Conservation (phyloP, 1,284 basidiomycete species). For the Takashimella koratensis region DNA sequence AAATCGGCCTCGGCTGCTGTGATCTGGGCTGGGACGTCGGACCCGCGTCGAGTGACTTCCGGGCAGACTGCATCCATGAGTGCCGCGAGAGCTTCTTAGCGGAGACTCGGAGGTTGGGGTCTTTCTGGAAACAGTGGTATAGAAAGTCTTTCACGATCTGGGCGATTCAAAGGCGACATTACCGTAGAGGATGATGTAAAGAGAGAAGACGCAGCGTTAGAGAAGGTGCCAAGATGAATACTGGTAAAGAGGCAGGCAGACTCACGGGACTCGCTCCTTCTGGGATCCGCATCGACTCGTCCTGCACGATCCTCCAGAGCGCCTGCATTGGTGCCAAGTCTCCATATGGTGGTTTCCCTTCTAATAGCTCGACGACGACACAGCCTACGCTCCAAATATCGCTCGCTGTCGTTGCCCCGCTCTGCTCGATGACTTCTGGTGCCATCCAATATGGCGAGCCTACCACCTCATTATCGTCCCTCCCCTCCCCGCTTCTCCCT, state of each 20-base stretch:
- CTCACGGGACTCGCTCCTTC: constrained; percentile 74
- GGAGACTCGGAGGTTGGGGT: constrained; percentile 86
- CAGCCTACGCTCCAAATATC: constrained; percentile 98
- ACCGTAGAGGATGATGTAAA: too few species aligned
- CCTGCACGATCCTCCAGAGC: constrained; percentile 94
- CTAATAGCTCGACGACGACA: constrained; percentile 91
- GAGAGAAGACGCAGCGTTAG: too few species aligned
- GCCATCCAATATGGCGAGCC: constrained; percentile 99
- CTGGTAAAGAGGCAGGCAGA: too few species aligned
- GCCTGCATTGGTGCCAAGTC: constrained; percentile 97
- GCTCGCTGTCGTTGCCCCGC: constrained; percentile 90
- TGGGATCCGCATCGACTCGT: constrained; percentile 92
- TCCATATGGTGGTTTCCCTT: constrained; percentile 94
- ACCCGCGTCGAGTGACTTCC: constrained; percentile 55
- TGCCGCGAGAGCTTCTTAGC: constrained; percentile 90
- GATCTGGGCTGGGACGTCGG: neutral
- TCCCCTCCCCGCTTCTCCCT: constrained; percentile 3
- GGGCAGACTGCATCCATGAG: constrained; percentile 89
- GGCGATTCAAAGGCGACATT: too few species aligned
- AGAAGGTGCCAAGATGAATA: too few species aligned
- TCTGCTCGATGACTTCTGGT: constrained; percentile 95
- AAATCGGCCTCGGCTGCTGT: neutral
- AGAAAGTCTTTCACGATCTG: constrained; percentile 94
- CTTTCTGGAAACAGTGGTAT: constrained; percentile 97
- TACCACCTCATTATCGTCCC: constrained; percentile 80